Evolutionary conservation across 2,329 filamentous ascomycete genomes (phyloP), one percentile per base, ranked within the genome.

Genomic region (Phoma sp.): DNA sequence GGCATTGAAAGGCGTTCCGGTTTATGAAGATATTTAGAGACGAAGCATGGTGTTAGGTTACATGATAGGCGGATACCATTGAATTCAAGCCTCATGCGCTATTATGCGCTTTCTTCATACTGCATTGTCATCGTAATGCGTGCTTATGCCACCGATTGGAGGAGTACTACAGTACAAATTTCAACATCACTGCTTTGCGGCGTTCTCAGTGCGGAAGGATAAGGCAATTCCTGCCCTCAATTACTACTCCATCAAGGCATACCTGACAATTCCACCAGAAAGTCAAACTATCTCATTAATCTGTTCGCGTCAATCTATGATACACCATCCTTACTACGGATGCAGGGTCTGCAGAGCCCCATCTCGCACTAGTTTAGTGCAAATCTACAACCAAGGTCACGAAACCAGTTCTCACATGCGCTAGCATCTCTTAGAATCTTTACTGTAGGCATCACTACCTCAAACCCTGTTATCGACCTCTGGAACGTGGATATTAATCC

Each of bases 321-420:
- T 29, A 15, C 23, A 18, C 30, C 15, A 6, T 20, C 21, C 18
- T 12, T 6, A 7, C 5, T 43, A 26, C 43, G 43, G 45, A 18
- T 38, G 45, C 51, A 53, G 43, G 51, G 51, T 45, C 51, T 14
- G 25, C 21, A n/a, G 29, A 17, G 30, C 15, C 18, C 17, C 39
- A 28, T 36, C 30, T 42, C 20, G n/a, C 36, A 34, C 42, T 52
- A 52, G 17, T 5, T 33, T 52, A 52, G 49, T 36, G 29, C 33
- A 45, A 32, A 51, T 51, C 39, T 51, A 32, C 17, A 33, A 33
- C n/a, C 29, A 10, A 7, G 29, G 33, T 30, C 43, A 39, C 43
- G 26, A 12, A 6, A 29, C 11, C 18, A 34, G 25, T 28, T 17
- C 18, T 17, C 40, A 38, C 29, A 38, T 20, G 20, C 42, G 33